Conservation (phyloP, 2,329 filamentous ascomycete genomes). For the Rugonectria rugulosa region DNA sequence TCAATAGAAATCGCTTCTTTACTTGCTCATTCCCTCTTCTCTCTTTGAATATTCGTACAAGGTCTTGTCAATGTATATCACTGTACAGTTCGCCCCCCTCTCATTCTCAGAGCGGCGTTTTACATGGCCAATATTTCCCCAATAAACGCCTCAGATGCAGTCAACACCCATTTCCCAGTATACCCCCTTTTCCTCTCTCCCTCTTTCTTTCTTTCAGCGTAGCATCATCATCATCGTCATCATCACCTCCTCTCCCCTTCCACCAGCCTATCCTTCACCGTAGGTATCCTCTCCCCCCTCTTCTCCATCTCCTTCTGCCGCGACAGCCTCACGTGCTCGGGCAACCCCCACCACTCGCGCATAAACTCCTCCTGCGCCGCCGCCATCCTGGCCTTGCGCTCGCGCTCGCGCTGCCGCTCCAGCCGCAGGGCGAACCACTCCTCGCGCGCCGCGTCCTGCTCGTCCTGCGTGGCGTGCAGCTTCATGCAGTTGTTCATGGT, state of each 20-base stretch:
- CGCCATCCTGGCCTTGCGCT: conserved; percentile 67
- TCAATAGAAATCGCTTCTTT: background rate
- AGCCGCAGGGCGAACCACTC: conserved; percentile 89
- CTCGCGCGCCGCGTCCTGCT: conserved; percentile 87
- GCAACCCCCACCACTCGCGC: conserved; percentile 72
- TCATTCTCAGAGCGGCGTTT: conserved; percentile 27
- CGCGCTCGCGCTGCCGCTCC: conserved; percentile 72
- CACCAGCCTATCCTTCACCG: conserved; percentile 43
- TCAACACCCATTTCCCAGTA: conserved; percentile 10
- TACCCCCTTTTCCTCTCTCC: background rate
- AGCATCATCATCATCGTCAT: conserved; percentile 8
- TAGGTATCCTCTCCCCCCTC: conserved; percentile 61
- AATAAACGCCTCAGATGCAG: conserved; percentile 36
- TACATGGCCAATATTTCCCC: conserved; percentile 32
- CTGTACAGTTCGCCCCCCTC: conserved; percentile 26
- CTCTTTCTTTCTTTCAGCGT: too few species aligned
- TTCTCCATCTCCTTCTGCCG: conserved; percentile 56
- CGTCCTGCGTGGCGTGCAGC: conserved; percentile 79
- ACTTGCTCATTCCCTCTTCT: background rate
- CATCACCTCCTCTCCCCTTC: conserved; percentile 15
- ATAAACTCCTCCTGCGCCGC: conserved; percentile 71
- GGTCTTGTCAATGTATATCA: conserved; percentile 1
- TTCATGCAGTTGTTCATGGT: conserved; percentile 97
- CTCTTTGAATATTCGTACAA: conserved; percentile 21
- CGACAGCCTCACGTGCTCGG: conserved; percentile 61